Percentiles rank a stretch among this genome's conserved stretches.
phyloP scores from a whole-genome alignment of 1,284 basidiomycete genomes.

The Singerocomus inundabilis region DNA sequence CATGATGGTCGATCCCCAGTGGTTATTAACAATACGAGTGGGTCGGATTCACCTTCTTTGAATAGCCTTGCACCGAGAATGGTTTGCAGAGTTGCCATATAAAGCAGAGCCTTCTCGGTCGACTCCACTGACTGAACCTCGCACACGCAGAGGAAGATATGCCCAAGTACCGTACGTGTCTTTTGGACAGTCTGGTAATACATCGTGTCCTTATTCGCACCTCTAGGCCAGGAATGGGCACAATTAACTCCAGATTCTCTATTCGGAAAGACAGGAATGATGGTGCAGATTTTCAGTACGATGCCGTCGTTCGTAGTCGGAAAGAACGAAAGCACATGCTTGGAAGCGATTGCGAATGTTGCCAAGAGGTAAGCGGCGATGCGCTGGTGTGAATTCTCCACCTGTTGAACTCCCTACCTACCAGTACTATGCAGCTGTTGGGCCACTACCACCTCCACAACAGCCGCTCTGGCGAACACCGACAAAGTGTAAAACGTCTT shows the following conservation, averaged over 20 bases:
- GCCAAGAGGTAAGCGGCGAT: conserved; percentile 63
- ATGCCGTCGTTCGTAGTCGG: conserved; percentile 73
- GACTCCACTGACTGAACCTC: conserved; percentile 20
- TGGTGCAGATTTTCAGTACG: conserved; percentile 66
- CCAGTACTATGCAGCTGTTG: conserved; percentile 80
- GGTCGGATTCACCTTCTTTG: not conserved
- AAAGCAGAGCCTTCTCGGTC: conserved; percentile 33
- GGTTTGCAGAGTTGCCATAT: conserved; percentile 9
- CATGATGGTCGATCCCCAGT: not conserved
- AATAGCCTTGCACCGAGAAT: not conserved
- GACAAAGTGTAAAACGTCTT: conserved; percentile 31
- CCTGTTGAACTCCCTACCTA: not conserved
- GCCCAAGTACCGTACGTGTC: conserved; percentile 26
- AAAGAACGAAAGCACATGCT: conserved; percentile 66
- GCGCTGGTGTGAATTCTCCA: not conserved
- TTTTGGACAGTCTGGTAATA: not conserved
- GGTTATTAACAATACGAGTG: conserved; percentile 9
- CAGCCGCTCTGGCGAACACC: conserved; percentile 72
- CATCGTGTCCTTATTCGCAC: not conserved
- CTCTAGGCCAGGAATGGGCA: conserved; percentile 34
- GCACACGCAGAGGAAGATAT: conserved; percentile 33
- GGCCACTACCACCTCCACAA: conserved; percentile 65
- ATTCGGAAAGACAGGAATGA: conserved; percentile 68
- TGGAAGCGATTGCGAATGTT: conserved; percentile 83
- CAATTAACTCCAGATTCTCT: conserved; percentile 64